A percentile compares a stretch with the other conserved stretches of the same genome.
Conservation (phyloP, 225 moss, liverwort and hornwort species). For the Ulota crispa region DNA sequence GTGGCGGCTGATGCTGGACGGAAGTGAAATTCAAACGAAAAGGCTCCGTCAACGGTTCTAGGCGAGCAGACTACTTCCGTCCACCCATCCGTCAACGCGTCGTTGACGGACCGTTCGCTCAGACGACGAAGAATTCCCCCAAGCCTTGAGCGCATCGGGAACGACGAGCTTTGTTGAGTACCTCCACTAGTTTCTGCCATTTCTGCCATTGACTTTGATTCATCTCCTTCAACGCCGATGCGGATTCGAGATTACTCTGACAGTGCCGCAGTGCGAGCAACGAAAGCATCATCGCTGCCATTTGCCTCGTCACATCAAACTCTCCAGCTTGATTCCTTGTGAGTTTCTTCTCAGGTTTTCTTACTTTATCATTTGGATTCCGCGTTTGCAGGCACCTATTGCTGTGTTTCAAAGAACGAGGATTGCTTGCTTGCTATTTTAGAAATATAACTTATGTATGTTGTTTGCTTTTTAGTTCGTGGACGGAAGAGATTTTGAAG, state of each 20-base stretch:
- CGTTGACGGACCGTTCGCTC: background rate
- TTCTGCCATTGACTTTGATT: background rate
- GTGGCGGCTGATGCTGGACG: background rate
- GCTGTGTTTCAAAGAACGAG: background rate
- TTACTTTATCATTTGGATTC: background rate
- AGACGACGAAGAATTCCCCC: background rate
- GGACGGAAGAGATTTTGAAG: background rate
- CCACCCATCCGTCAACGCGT: background rate
- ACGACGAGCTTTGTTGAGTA: background rate
- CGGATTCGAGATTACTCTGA: background rate
- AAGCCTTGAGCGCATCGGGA: background rate
- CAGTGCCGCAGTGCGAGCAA: background rate
- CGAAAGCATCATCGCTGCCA: background rate
- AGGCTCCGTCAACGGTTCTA: background rate
- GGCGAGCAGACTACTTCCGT: background rate
- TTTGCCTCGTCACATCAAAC: background rate
- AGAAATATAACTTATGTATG: background rate
- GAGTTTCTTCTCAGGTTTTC: background rate
- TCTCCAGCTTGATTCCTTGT: background rate
- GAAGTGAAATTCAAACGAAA: conserved; percentile 1
- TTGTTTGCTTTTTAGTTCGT: too few species aligned
- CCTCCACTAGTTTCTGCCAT: background rate
- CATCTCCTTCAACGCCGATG: background rate
- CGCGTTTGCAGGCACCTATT: background rate
- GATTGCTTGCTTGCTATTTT: background rate